Evolutionary conservation across 257 asterid genomes (phyloP), one percentile per base, ranked within the genome.

Genomic region (Solanum verrucosum): DNA sequence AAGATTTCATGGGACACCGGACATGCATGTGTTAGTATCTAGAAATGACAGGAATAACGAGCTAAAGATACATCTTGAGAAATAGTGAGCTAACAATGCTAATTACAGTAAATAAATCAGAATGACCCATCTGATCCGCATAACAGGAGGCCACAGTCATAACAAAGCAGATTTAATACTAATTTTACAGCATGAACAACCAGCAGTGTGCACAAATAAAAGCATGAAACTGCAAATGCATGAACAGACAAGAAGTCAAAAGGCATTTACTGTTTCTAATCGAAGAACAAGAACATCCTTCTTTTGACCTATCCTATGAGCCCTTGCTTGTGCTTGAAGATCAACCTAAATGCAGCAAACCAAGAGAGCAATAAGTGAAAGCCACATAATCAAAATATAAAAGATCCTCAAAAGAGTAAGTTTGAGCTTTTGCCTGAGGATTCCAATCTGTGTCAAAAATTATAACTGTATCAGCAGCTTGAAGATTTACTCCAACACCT

Each of bases 241-340:
- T 33, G 83, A 78, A 40, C 35, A 83, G 34, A 40, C 10, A 82
- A 79, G 31, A 46, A 44, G 91, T 88, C 87, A 86, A 59, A 72
- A 86, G 31, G 88, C 73, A 84, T 68, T 89, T 89, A 97, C 99
- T 85, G 99, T 97, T 95, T 97, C 99, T 88, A 97, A 92, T 86
- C 99, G 98, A 91, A 97, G 93, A 92, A 97, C 99, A 67, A 97
- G 99, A 90, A 97, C 99, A 34, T 97, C 99, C 91, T 92, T 97
- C 95, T 97, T 97, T 89, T 97, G 99, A 77, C 99, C 99, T 90
- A 97, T 96, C 94, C 99, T 95, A 91, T 97, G 99, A 81, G 99
- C 99, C 93, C 99, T 95, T 78, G 99, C 99, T 91, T 97, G 99
- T 85, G 99, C 99, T 95, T 97, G 99, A 92, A 97, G 95, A 94